Conservation (phyloP, 331 rosid genomes). For the Stylosanthes scabra region DNA sequence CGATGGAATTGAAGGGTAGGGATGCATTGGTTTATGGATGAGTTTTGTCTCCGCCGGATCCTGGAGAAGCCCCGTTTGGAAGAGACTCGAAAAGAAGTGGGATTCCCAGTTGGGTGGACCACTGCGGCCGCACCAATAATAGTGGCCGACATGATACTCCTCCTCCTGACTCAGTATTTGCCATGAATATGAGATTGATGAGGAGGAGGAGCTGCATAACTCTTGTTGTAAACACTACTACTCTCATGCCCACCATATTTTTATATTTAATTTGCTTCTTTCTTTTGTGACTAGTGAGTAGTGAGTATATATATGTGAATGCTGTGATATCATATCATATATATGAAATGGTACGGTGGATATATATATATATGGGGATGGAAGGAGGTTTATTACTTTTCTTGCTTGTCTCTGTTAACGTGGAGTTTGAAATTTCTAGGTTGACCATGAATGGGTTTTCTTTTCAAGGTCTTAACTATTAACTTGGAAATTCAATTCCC, state of each 20-base stretch:
- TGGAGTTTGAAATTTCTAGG: neutral
- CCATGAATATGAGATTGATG: neutral
- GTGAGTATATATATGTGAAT: neutral
- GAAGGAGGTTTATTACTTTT: too few relatives aligned
- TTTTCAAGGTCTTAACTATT: conserved; percentile 28
- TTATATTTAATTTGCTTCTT: too few relatives aligned
- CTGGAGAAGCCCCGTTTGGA: neutral
- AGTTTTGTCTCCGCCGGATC: neutral
- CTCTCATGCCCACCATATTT: conserved; percentile 1
- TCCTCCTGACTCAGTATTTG: neutral
- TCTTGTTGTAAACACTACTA: neutral
- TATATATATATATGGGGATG: too few relatives aligned
- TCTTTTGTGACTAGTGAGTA: too few relatives aligned
- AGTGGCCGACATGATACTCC: conserved; percentile 25
- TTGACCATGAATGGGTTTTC: conserved; percentile 27
- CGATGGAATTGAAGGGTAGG: too few relatives aligned
- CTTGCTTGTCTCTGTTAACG: too few relatives aligned
- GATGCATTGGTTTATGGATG: neutral
- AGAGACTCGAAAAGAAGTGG: conserved; percentile 15
- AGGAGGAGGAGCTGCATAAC: neutral
- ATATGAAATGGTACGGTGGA: neutral
- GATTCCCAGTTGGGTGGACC: neutral
- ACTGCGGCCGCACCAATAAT: neutral
- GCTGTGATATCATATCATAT: neutral
- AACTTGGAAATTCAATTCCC: conserved; percentile 32